These are phyloP conservation scores for Leccinum broughii DNA, from an alignment of 768 basidiomycete species.

Conservation along the genomic window DNA sequence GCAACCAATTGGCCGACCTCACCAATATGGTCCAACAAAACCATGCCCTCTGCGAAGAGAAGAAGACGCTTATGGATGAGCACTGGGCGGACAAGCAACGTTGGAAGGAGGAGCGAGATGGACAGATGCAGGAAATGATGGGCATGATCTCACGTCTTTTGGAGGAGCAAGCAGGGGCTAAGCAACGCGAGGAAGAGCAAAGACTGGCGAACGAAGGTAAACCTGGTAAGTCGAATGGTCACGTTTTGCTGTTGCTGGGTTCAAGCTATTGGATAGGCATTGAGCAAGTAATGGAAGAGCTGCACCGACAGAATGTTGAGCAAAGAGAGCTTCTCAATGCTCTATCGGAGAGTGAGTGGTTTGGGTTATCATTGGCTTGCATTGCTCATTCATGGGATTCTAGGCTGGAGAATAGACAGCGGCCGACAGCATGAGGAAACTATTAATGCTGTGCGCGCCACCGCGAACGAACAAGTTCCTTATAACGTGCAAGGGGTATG, in stretches of 20 bases:
- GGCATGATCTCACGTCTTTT: constrained; percentile 62
- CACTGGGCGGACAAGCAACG: constrained; percentile 57
- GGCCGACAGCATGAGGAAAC: constrained; percentile 66
- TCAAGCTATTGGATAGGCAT: constrained; percentile 42
- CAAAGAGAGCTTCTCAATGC: constrained; percentile 54
- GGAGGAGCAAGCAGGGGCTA: constrained; percentile 55
- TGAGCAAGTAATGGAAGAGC: constrained; percentile 58
- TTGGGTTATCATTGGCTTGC: neutral
- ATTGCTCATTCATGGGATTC: constrained; percentile 14
- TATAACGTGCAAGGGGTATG: constrained; percentile 77
- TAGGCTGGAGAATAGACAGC: constrained; percentile 71
- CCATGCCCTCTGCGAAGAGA: constrained; percentile 54
- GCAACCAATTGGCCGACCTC: constrained; percentile 66
- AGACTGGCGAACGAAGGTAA: constrained; percentile 51
- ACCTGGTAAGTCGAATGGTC: constrained; percentile 48
- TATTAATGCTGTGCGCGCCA: constrained; percentile 64
- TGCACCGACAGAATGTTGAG: constrained; percentile 59
- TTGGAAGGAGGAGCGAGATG: constrained; percentile 60
- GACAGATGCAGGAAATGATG: constrained; percentile 53
- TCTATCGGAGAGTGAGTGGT: constrained; percentile 57
- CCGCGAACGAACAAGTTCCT: constrained; percentile 73
- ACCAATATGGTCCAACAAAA: constrained; percentile 74
- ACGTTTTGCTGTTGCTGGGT: neutral
- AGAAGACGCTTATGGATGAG: constrained; percentile 59
- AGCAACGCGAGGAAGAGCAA: constrained; percentile 51